phyloP scores from a whole-genome alignment of 768 basidiomycete genomes.

The Serpula lacrymans region DNA sequence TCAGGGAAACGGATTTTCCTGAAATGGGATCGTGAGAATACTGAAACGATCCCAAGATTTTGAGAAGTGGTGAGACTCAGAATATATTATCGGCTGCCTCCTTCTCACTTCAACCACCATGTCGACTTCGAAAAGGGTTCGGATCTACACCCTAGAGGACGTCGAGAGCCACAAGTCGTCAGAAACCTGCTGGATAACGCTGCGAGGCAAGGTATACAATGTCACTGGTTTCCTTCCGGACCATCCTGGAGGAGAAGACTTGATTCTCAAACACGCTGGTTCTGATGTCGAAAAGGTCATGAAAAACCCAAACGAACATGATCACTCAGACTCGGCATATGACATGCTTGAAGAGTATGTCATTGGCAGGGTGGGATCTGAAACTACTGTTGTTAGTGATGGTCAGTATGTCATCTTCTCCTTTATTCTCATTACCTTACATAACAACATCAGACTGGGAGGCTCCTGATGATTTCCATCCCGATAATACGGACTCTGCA shows the following conservation, averaged over 20 bases:
- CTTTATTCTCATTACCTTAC: slow-evolving; percentile 9
- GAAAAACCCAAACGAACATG: slow-evolving; percentile 78
- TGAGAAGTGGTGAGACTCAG: not conserved
- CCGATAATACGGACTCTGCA: slow-evolving; percentile 79
- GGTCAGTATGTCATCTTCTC: slow-evolving; percentile 43
- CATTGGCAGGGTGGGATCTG: slow-evolving; percentile 78
- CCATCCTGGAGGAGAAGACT: slow-evolving; percentile 94
- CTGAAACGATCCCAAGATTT: not conserved
- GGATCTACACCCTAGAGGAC: slow-evolving; percentile 74
- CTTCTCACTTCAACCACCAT: slow-evolving; percentile 33
- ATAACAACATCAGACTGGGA: slow-evolving; percentile 67
- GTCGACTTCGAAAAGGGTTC: slow-evolving; percentile 57
- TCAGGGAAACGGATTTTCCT: too few relatives aligned
- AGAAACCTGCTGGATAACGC: slow-evolving; percentile 78
- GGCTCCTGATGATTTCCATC: slow-evolving; percentile 84
- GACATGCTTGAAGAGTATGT: slow-evolving; percentile 87
- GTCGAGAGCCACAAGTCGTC: slow-evolving; percentile 58
- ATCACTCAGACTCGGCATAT: slow-evolving; percentile 89
- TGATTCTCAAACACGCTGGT: slow-evolving; percentile 80
- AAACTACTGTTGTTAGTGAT: slow-evolving; percentile 73
- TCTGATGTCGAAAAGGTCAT: slow-evolving; percentile 79
- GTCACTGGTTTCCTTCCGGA: slow-evolving; percentile 80
- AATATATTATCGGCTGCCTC: not conserved
- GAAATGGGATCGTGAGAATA: slow-evolving; percentile 1
- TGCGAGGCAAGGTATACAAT: slow-evolving; percentile 84